Percentiles rank a stretch among this genome's conserved stretches.
These are phyloP conservation scores for Athelia psychrophila DNA, from an alignment of 1,284 basidiomycete genomes.

Conservation along the genomic window DNA sequence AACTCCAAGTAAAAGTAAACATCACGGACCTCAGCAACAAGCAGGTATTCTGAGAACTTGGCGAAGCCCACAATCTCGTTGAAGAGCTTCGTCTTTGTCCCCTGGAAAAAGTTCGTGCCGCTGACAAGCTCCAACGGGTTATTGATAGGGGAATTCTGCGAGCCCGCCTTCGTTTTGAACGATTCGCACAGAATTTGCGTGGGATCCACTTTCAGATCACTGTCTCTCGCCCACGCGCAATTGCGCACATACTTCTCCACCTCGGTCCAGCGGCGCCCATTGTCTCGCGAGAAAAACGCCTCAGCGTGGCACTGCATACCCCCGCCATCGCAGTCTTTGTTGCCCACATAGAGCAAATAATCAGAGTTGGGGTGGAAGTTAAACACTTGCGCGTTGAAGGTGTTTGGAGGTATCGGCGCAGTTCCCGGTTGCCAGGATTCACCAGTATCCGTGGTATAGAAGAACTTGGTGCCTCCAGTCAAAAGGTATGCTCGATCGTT, in stretches of 20 bases:
- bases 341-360: constrained; percentile 88
- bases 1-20: constrained; percentile 1
- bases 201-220: constrained; percentile 75
- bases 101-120: constrained; percentile 72
- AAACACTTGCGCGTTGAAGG: constrained; percentile 73
- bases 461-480: constrained; percentile 64
- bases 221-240: constrained; percentile 91
- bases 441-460: constrained; percentile 85
- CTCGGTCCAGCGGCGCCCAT: constrained; percentile 76
- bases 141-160: constrained; percentile 58
- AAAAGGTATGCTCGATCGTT: constrained; percentile 88
- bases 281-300: constrained; percentile 71
- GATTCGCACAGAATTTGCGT: constrained; percentile 92
- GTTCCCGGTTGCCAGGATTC: constrained; percentile 62
- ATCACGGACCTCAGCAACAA: constrained; percentile 89
- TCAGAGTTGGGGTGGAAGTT: constrained; percentile 91
- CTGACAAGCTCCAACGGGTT: constrained; percentile 82
- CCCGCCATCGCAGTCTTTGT: constrained; percentile 55
- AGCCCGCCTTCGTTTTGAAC: constrained; percentile 80
- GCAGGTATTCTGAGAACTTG: constrained; percentile 93
- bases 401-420: constrained; percentile 76
- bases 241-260: constrained; percentile 88
- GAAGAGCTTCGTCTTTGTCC: constrained; percentile 74
- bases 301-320: constrained; percentile 63
- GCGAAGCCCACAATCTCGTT: constrained; percentile 91